A percentile compares a stretch with the other conserved stretches of the same genome.
Evolutionary conservation across 1,284 basidiomycete species (phyloP).

Genomic region (Ceratobasidium sp.): DNA sequence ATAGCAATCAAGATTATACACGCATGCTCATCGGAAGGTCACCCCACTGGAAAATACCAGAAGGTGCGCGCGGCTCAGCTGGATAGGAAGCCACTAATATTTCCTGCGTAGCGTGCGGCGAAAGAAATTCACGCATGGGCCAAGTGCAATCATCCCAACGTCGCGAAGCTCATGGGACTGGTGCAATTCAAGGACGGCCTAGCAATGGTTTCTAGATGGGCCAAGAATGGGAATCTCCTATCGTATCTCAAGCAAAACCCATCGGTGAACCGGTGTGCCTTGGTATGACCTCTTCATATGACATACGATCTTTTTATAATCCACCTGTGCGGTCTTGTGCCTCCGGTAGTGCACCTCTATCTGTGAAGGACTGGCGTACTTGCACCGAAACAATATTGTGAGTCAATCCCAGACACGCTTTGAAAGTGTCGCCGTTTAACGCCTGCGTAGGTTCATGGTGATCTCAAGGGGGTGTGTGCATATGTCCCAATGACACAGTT

Average conservation of each 20-base stretch:
- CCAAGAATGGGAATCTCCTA: background rate
- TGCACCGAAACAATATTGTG: background rate
- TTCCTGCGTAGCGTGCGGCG: background rate
- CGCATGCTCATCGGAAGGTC: background rate
- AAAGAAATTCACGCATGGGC: background rate
- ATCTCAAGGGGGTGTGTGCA: conserved; percentile 14
- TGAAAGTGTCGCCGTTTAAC: background rate
- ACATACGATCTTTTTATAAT: background rate
- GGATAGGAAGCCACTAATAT: background rate
- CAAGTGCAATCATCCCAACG: background rate
- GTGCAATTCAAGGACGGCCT: conserved; percentile 3
- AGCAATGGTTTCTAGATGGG: conserved; percentile 2
- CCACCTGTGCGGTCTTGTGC: too few species aligned
- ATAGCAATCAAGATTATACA: background rate
- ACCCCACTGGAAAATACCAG: background rate
- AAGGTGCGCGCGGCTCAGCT: background rate
- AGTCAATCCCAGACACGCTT: background rate
- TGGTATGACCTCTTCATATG: background rate
- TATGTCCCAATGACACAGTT: too few species aligned
- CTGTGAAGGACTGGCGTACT: background rate
- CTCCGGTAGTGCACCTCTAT: background rate
- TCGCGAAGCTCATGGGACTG: background rate
- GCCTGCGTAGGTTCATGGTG: background rate
- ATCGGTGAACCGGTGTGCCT: background rate
- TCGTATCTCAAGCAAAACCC: background rate